Conservation (phyloP, 2,329 filamentous ascomycete genomes). For the Parastagonospora nodorum region DNA sequence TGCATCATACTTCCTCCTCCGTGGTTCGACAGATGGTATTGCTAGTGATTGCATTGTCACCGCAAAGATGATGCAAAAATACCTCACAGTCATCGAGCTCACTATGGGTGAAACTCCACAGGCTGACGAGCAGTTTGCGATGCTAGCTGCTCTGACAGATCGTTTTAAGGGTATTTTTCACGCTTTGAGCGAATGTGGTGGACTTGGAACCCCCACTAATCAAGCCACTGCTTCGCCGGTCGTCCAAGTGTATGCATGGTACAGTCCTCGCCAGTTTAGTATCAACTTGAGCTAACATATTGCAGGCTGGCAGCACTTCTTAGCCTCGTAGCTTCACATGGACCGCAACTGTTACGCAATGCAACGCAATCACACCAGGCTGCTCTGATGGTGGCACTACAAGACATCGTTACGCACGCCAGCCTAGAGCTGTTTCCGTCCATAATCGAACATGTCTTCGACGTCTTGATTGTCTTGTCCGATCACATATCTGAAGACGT, state of each 20-base stretch:
- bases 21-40: slow-evolving; percentile 5
- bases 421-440: slow-evolving; percentile 41
- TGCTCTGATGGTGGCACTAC: slow-evolving; percentile 42
- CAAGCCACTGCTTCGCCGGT: slow-evolving; percentile 6
- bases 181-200: slow-evolving; percentile 19
- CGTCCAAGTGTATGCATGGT: slow-evolving; percentile 31
- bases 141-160: slow-evolving; percentile 36
- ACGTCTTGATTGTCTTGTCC: slow-evolving; percentile 49
- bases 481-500: slow-evolving; percentile 49
- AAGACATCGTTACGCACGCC: slow-evolving; percentile 45
- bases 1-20: slow-evolving; percentile 35
- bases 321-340: slow-evolving; percentile 48
- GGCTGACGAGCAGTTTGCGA: slow-evolving; percentile 19
- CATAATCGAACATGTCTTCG: slow-evolving; percentile 50
- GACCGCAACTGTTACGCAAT: slow-evolving; percentile 27
- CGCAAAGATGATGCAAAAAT: slow-evolving; percentile 35
- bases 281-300: slow-evolving; percentile 14
- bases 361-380: slow-evolving; percentile 35
- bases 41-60: slow-evolving; percentile 4
- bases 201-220: background rate
- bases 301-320: slow-evolving; percentile 45
- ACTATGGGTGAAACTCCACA: slow-evolving; percentile 25
- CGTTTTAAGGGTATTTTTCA: slow-evolving; percentile 38
- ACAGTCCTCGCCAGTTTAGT: background rate
- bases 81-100: slow-evolving; percentile 41